A percentile compares a stretch with the other conserved stretches of the same genome.
phyloP scores from a whole-genome alignment of 345 rosid species.

The Ceriops tagal region DNA sequence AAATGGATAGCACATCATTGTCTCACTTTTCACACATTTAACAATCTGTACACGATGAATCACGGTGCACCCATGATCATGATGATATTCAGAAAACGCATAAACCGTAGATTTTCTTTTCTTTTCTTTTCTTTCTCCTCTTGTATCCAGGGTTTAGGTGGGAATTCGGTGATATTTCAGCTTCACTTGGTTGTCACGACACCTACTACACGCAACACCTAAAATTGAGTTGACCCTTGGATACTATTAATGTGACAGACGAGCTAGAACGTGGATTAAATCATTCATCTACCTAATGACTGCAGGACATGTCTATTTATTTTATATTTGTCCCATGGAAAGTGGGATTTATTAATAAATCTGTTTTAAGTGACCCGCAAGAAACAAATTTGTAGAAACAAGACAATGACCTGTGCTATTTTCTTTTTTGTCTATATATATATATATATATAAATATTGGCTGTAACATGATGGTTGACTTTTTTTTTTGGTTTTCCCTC shows the following conservation, averaged over 20 bases:
- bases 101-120: background rate
- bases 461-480: too few relatives aligned
- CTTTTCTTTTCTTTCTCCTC: too few relatives aligned
- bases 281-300: background rate
- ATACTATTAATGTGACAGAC: constrained; percentile 1
- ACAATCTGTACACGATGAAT: background rate
- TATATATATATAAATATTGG: too few relatives aligned
- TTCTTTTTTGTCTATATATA: too few relatives aligned
- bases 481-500: too few relatives aligned
- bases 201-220: background rate
- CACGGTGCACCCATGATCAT: background rate
- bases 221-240: background rate
- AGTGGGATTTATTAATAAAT: too few relatives aligned
- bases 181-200: constrained; percentile 32
- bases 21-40: constrained; percentile 17
- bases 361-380: too few relatives aligned
- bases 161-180: constrained; percentile 34
- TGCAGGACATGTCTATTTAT: background rate
- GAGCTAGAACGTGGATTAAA: constrained; percentile 2
- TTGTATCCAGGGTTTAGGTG: constrained; percentile 16
- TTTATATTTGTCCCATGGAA: too few relatives aligned
- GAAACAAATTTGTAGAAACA: too few relatives aligned
- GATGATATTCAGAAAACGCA: background rate
- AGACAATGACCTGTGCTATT: too few relatives aligned
- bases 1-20: constrained; percentile 46